These are phyloP conservation scores for Eucalyptus viminalis DNA, from an alignment of 345 rosid genomes.

Conservation along the genomic window DNA sequence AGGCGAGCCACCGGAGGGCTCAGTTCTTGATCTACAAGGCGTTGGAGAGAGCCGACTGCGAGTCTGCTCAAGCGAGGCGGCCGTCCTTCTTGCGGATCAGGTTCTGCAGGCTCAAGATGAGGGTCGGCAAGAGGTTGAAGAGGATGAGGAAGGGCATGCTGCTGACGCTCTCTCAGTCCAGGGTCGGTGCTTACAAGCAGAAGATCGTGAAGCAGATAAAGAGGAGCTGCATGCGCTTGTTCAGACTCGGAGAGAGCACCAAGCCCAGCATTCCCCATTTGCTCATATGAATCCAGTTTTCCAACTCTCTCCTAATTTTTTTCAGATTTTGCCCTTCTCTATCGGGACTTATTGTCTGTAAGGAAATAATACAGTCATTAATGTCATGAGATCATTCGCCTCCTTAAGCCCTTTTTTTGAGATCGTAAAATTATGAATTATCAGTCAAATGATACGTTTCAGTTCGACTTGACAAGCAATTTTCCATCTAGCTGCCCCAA, in stretches of 20 bases:
- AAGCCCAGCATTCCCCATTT: slow-evolving; percentile 19
- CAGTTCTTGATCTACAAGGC: slow-evolving; percentile 81
- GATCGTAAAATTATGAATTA: background rate
- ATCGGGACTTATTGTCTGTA: background rate
- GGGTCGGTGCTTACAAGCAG: slow-evolving; percentile 5
- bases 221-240: slow-evolving; percentile 23
- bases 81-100: slow-evolving; percentile 32
- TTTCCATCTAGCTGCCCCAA: background rate
- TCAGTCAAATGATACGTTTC: background rate
- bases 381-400: background rate
- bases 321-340: background rate
- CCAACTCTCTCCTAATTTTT: background rate
- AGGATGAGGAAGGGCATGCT: slow-evolving; percentile 40
- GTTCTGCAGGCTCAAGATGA: slow-evolving; percentile 35
- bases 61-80: background rate
- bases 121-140: slow-evolving; percentile 53
- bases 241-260: slow-evolving; percentile 6
- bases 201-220: slow-evolving; percentile 8
- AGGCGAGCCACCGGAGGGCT: slow-evolving; percentile 39
- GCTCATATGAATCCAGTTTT: background rate
- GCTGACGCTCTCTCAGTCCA: slow-evolving; percentile 6
- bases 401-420: no score
- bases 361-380: no score
- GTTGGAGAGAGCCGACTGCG: slow-evolving; percentile 24
- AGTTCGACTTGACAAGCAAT: background rate